phyloP scores from a whole-genome alignment of 257 asterid species.

The Ilex aquifolium region DNA sequence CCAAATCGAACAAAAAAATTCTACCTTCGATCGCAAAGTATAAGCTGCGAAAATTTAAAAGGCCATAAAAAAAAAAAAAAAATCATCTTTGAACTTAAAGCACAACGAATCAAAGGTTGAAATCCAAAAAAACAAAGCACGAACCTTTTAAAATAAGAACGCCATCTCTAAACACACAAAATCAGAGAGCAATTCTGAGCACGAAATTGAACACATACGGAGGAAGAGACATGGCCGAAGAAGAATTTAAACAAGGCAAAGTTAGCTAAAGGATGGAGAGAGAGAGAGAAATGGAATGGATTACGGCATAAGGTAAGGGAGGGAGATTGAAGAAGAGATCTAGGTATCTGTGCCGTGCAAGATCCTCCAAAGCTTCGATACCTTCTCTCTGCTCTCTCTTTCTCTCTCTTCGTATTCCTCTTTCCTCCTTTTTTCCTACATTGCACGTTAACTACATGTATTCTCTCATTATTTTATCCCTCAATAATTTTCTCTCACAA shows the following conservation, averaged over 20 bases:
- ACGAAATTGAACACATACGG: constrained; percentile 1
- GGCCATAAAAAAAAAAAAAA: neutral
- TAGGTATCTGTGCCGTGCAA: constrained; percentile 95
- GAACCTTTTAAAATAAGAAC: constrained; percentile 32
- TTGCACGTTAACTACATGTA: constrained; percentile 75
- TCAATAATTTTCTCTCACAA: neutral
- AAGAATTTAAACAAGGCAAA: no score
- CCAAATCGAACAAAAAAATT: constrained; percentile 22
- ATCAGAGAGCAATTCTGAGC: constrained; percentile 8
- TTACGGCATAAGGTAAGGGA: constrained; percentile 83
- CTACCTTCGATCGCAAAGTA: constrained; percentile 30
- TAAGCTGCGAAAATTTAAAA: constrained; percentile 1
- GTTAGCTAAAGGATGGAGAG: constrained; percentile 3
- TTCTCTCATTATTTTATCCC: constrained; percentile 20
- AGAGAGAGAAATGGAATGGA: constrained; percentile 51
- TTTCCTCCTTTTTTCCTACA: constrained; percentile 57
- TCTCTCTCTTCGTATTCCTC: constrained; percentile 39
- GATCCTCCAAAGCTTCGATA: constrained; percentile 49
- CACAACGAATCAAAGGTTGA: constrained; percentile 21
- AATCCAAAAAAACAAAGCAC: constrained; percentile 14
- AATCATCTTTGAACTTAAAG: constrained; percentile 19
- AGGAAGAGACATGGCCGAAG: constrained; percentile 3
- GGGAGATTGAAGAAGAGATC: constrained; percentile 73
- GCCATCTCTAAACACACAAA: constrained; percentile 18
- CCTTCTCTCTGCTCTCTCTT: constrained; percentile 16